A percentile compares a stretch with the other conserved stretches of the same genome.
These are phyloP conservation scores for Erysimum cheiranthoides DNA, from an alignment of 345 rosid species.

Conservation along the genomic window DNA sequence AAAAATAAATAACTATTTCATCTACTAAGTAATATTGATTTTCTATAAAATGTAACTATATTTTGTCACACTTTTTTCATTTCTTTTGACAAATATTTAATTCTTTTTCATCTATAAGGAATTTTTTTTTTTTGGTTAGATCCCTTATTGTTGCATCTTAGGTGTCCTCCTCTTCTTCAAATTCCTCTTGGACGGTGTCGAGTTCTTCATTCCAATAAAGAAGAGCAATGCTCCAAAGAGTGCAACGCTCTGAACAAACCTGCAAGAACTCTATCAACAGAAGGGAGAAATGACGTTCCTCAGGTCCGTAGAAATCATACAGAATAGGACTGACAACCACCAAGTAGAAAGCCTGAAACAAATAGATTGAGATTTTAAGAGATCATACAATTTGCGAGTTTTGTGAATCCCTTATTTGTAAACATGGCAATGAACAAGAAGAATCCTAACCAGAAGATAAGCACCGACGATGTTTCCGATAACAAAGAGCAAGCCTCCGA, in stretches of 20 bases:
- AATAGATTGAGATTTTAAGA: constrained; percentile 19
- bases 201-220: constrained; percentile 88
- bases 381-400: background rate
- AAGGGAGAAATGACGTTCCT: constrained; percentile 50
- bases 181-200: constrained; percentile 54
- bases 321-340: constrained; percentile 63
- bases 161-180: constrained; percentile 64
- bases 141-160: no score
- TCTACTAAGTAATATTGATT: no score
- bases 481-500: constrained; percentile 80
- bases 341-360: constrained; percentile 67
- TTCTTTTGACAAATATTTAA: no score
- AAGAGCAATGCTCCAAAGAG: constrained; percentile 87
- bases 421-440: constrained; percentile 19
- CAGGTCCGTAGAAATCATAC: constrained; percentile 71
- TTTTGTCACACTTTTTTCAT: no score
- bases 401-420: background rate
- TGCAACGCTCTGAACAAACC: constrained; percentile 79
- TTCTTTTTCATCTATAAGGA: no score
- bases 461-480: constrained; percentile 80
- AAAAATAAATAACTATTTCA: no score
- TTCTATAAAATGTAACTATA: no score
- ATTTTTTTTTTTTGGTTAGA: no score
- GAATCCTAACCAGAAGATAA: constrained; percentile 68
- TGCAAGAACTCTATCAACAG: constrained; percentile 69